Percentiles rank a stretch among this genome's conserved stretches.
Conservation (phyloP, 176 grass and related monocot species). For the Cenchrus purpureus region DNA sequence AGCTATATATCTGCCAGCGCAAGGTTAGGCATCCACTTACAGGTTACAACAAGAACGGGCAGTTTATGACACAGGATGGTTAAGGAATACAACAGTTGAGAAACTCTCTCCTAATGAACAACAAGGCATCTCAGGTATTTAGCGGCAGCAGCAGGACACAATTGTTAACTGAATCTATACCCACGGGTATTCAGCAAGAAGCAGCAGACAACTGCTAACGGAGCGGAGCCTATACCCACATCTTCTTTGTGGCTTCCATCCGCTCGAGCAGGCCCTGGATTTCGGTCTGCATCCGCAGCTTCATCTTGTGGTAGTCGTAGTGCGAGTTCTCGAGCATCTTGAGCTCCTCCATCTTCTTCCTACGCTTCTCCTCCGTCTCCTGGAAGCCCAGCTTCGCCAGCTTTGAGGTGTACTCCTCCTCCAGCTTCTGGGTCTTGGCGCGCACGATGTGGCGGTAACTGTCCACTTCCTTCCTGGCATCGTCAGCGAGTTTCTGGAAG, state of each 20-base stretch:
- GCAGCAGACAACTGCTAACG: not conserved
- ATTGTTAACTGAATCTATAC: constrained; percentile 52
- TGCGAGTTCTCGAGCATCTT: constrained; percentile 86
- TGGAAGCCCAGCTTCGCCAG: constrained; percentile 71
- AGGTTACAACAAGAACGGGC: constrained; percentile 35
- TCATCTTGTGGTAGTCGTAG: constrained; percentile 97
- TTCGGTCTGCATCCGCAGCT: constrained; percentile 95
- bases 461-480: constrained; percentile 81
- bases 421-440: constrained; percentile 73
- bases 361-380: constrained; percentile 79
- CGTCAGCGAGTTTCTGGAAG: constrained; percentile 89
- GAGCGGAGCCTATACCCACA: constrained; percentile 73
- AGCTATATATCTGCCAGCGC: constrained; percentile 36
- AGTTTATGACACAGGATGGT: constrained; percentile 37
- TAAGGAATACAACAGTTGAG: constrained; percentile 42
- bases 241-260: constrained; percentile 99
- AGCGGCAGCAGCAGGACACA: not conserved
- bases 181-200: constrained; percentile 34
- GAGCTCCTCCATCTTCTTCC: constrained; percentile 95
- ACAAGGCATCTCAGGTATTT: constrained; percentile 28
- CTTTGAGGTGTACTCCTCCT: constrained; percentile 77
- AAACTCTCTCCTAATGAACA: constrained; percentile 43
- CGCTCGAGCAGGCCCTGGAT: constrained; percentile 94
- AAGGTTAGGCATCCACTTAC: constrained; percentile 47
- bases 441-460: constrained; percentile 74